phyloP scores from a whole-genome alignment of 176 grass and related monocot genomes.

The Oryza meridionalis region DNA sequence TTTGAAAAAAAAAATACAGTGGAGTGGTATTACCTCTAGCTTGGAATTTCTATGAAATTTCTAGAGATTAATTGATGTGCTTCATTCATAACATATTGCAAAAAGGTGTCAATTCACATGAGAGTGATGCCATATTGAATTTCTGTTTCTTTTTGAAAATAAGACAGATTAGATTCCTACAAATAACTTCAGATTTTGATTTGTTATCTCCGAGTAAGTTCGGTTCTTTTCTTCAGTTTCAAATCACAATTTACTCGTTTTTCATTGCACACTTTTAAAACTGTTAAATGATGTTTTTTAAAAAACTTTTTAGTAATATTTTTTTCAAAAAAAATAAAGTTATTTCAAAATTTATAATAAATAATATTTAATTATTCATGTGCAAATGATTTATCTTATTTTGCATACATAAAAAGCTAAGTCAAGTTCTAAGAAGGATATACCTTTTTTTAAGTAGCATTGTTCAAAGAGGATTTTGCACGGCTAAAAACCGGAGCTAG shows the following conservation, averaged over 20 bases:
- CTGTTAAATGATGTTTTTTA: too few relatives aligned
- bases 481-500: not conserved
- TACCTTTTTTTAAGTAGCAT: not conserved
- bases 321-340: too few relatives aligned
- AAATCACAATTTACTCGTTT: too few relatives aligned
- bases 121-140: not conserved
- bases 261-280: too few relatives aligned
- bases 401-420: too few relatives aligned
- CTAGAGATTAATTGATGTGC: not conserved
- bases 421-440: too few relatives aligned
- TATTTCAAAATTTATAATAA: too few relatives aligned
- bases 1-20: not conserved
- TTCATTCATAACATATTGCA: not conserved
- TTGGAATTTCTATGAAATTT: not conserved
- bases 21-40: not conserved
- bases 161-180: not conserved
- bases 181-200: not conserved
- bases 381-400: too few relatives aligned
- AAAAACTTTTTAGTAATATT: too few relatives aligned
- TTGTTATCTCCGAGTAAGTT: too few relatives aligned
- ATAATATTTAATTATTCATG: too few relatives aligned
- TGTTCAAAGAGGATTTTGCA: not conserved
- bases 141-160: not conserved
- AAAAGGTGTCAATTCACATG: not conserved
- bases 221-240: too few relatives aligned